These are phyloP conservation scores for Solanum chaucha DNA, from an alignment of 257 asterid species.

Conservation along the genomic window DNA sequence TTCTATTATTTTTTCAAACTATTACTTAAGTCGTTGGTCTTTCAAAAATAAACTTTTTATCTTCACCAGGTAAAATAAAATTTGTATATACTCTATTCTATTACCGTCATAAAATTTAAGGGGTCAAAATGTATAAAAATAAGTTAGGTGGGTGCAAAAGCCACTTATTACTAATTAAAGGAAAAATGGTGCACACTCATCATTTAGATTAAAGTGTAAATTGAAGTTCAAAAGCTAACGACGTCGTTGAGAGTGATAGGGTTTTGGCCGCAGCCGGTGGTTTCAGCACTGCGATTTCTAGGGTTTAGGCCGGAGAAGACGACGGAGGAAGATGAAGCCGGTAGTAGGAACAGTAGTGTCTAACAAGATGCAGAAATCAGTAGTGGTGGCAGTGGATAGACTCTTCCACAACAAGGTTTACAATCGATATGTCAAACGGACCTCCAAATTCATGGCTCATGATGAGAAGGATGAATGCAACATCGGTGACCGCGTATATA, in stretches of 20 bases:
- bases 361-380: constrained; percentile 92
- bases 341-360: constrained; percentile 74
- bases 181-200: neutral
- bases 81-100: neutral
- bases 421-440: constrained; percentile 81
- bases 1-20: too few relatives aligned
- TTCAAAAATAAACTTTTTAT: too few relatives aligned
- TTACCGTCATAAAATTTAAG: neutral
- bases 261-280: neutral
- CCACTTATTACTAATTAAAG: neutral
- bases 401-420: constrained; percentile 72
- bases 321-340: constrained; percentile 49
- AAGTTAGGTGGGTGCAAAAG: neutral
- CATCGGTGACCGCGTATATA: neutral
- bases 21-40: accelerated
- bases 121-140: neutral
- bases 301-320: neutral
- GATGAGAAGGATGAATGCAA: constrained; percentile 29
- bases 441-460: constrained; percentile 95
- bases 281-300: neutral
- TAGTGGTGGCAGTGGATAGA: constrained; percentile 84
- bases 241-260: neutral
- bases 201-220: neutral
- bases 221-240: neutral
- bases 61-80: neutral